These are phyloP conservation scores for Solanum pinnatisectum DNA, from an alignment of 257 asterid species.

Conservation along the genomic window DNA sequence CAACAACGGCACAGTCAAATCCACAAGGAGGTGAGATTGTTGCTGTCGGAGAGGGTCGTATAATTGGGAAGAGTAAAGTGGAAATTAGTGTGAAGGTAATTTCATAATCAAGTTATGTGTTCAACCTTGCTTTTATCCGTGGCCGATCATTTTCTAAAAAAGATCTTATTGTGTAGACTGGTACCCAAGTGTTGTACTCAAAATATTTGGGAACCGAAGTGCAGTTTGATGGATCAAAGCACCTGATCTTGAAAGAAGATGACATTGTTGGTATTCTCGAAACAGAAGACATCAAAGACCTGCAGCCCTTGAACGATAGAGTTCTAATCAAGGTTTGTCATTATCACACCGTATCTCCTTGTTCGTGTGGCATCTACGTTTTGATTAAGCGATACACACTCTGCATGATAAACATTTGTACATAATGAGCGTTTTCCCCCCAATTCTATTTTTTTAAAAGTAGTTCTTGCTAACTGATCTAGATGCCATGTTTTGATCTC, in stretches of 20 bases:
- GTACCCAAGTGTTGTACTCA: constrained; percentile 70
- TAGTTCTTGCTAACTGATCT: not conserved
- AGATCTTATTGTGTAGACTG: constrained; percentile 32
- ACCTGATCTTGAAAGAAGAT: constrained; percentile 84
- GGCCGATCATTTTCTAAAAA: not conserved
- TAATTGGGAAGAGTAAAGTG: constrained; percentile 63
- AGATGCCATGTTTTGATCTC: too few relatives aligned
- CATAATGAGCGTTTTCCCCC: not conserved
- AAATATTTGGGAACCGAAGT: constrained; percentile 95
- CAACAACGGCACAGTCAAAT: constrained; percentile 57
- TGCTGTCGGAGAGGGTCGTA: constrained; percentile 88
- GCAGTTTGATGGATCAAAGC: constrained; percentile 66
- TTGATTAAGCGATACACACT: not conserved
- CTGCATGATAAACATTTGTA: not conserved
- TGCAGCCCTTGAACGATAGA: constrained; percentile 86
- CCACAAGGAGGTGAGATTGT: constrained; percentile 90
- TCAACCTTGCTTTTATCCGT: not conserved
- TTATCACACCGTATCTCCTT: not conserved
- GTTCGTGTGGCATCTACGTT: not conserved
- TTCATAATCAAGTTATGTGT: not conserved
- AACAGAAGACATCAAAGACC: constrained; percentile 69
- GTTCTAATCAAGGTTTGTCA: constrained; percentile 68
- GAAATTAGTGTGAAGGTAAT: constrained; percentile 61
- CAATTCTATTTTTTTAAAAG: not conserved
- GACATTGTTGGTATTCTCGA: constrained; percentile 79